A percentile compares a stretch with the other conserved stretches of the same genome.
Conservation (phyloP, 345 rosid genomes). For the Arabidopsis suecica region DNA sequence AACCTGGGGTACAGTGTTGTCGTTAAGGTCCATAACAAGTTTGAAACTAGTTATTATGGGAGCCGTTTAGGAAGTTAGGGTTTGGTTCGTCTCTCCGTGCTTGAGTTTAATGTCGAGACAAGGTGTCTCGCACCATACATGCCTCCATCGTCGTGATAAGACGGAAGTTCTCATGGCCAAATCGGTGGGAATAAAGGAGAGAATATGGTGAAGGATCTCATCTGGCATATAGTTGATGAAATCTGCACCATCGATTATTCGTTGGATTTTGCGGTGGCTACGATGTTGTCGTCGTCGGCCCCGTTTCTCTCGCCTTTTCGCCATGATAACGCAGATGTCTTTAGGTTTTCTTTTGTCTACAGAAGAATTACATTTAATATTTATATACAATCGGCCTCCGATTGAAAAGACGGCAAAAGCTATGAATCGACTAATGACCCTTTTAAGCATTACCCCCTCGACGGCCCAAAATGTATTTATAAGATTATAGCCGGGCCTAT, state of each 20-base stretch:
- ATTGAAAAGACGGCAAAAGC: too few species aligned
- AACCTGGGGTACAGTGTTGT: background rate
- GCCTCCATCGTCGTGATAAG: constrained; percentile 23
- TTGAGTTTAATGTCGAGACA: background rate
- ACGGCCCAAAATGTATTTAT: too few species aligned
- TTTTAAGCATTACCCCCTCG: too few species aligned
- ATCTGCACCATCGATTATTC: background rate
- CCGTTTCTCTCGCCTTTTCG: background rate
- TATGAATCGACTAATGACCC: too few species aligned
- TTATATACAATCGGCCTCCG: too few species aligned
- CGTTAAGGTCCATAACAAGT: background rate
- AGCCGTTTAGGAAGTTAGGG: constrained; percentile 5
- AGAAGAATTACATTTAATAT: background rate
- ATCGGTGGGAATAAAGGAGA: background rate
- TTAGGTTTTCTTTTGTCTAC: background rate
- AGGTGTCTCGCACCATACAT: background rate
- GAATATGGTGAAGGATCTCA: constrained; percentile 16
- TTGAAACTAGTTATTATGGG: constrained; percentile 3
- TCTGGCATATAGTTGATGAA: constrained; percentile 17
- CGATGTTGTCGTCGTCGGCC: background rate
- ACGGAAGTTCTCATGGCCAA: background rate
- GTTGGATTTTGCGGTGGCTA: background rate
- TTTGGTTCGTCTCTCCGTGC: background rate
- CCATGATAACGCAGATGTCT: background rate
- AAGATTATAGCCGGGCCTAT: too few species aligned